Evolutionary conservation across 208 protist species (phyloP), one percentile per base, ranked within the genome.

Genomic region (Leishmania tropica): DNA sequence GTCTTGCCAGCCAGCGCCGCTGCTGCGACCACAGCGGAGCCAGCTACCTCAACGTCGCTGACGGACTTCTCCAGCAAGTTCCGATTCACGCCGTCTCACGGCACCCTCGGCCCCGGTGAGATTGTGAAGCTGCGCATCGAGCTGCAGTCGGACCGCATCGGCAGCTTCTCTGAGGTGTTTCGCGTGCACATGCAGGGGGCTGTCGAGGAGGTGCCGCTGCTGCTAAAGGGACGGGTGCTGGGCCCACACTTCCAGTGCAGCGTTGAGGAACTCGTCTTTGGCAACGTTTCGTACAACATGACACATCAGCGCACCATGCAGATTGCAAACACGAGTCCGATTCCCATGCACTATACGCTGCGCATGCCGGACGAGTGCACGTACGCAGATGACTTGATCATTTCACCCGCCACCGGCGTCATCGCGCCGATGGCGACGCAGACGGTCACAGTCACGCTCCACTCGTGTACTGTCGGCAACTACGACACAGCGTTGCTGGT

Each of bases 171-270:
- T 4, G 96, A 99, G 86, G 90, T 75, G n/a, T 98, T 99, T 85
- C 76, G 81, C 53, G 94, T 97, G 74, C 92, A 97, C 79, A 75
- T 98, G 78, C 91, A 98, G 65, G 96, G 96, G 62, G 89, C 93
- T 51, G 74, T 90, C 28, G 89, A 95, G 28, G 89, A 96, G 76
- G 85, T 98, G 54, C 84, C 83, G 54, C 80, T 99, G 75, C 87
- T 91, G 78, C 92, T 99, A 70, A 93, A 92, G 64, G 98, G 98
- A 21, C 89, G 91, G 76, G 93, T 99, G 21, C 92, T 99, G 21
- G 97, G 97, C 10, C 98, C 98, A 0, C 98, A 93, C 74, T 99
- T 99, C 81, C 81, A 96, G 77, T 98, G 99, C 83, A 92, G 99
- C 81, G 86, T 93, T 24, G 89, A 97, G 54, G 93, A 95, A 84